Percentiles rank a stretch among this genome's conserved stretches.
phyloP scores from a whole-genome alignment of 805 yeast species.

The Suhomyces kilbournensis region DNA sequence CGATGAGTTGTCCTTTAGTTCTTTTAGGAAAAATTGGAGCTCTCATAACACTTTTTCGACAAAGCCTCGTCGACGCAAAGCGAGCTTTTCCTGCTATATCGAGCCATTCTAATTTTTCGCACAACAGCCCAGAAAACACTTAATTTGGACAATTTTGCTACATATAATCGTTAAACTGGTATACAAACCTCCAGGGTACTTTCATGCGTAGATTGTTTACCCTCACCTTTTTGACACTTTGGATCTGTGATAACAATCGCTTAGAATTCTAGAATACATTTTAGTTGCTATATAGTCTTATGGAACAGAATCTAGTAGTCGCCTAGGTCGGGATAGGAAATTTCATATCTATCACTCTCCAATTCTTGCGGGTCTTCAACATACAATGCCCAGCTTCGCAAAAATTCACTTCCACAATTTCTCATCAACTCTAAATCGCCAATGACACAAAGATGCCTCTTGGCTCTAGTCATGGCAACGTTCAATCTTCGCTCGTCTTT shows the following conservation, averaged over 20 bases:
- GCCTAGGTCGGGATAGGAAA: slow-evolving; percentile 56
- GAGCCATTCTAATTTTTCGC: neutral
- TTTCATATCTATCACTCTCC: slow-evolving; percentile 39
- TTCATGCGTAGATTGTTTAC: neutral
- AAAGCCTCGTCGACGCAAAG: neutral
- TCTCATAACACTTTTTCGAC: neutral
- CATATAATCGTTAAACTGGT: neutral
- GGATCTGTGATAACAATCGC: neutral
- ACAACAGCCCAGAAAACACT: neutral
- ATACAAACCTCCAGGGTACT: neutral
- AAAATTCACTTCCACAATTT: slow-evolving; percentile 41
- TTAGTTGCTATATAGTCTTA: neutral
- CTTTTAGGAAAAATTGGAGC: neutral
- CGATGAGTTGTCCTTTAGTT: neutral
- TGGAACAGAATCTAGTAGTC: slow-evolving; percentile 15
- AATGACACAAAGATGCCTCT: slow-evolving; percentile 76
- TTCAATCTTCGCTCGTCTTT: slow-evolving; percentile 76
- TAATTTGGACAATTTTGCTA: neutral
- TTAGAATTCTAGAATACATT: neutral
- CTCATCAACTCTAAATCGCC: slow-evolving; percentile 80
- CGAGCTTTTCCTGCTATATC: neutral
- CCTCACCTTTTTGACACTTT: neutral
- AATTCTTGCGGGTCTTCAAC: slow-evolving; percentile 44
- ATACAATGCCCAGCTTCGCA: slow-evolving; percentile 67
- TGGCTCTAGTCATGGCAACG: slow-evolving; percentile 91